Base-by-base conservation (phyloP, 805 yeast genomes). In the Blastobotrys robertii region DNA sequence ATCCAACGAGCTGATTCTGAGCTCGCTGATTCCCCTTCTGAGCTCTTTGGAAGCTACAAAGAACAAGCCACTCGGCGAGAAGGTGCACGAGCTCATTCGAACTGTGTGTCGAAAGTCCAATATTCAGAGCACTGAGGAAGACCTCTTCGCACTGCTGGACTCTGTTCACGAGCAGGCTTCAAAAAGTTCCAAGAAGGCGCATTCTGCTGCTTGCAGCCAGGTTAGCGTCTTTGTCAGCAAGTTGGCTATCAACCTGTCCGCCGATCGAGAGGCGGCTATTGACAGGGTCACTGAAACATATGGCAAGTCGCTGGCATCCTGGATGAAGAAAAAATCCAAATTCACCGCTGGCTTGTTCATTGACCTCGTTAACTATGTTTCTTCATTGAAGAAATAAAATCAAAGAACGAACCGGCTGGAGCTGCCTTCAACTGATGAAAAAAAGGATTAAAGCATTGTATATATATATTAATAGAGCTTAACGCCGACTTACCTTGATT, bases 321-420 rank as follows among this genome's bases (percentile, higher is more conserved):
- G 95, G 95, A 70, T 78, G 36, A 52, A 51, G 14, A 61, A 68
- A 47, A 56, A 65, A 38, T 67, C 74, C 50, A 75, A 72, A 50
- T 60, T 74, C 15, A 70, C 72, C 14, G 67, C 81, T 7, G 65
- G 73, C 9, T 57, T 84, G 54, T 86, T 83, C 57, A 72, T 77
- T 50, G 96, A 87, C 53, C 76, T 85, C 48, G 72, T 83, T 55
- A 86, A 86, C 63, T 88, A 92, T 88, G 57, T 82, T 36, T 70
- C 69, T 49, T 65, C 82, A 6, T n/a, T 13, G n/a, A 71, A 72
- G 53, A 68, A 73, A 58, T n/a, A 22, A n/a, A n/a, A n/a, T n/a
- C n/a, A n/a, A n/a, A 29, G 34, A 4, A n/a, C n/a, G n/a, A n/a
- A n/a, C n/a, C n/a, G n/a, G n/a, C n/a, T n/a, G n/a, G n/a, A n/a